A percentile compares a stretch with the other conserved stretches of the same genome.
These are phyloP conservation scores for Rhodomyrtus psidioides DNA, from an alignment of 441 rosid genomes.

Conservation along the genomic window DNA sequence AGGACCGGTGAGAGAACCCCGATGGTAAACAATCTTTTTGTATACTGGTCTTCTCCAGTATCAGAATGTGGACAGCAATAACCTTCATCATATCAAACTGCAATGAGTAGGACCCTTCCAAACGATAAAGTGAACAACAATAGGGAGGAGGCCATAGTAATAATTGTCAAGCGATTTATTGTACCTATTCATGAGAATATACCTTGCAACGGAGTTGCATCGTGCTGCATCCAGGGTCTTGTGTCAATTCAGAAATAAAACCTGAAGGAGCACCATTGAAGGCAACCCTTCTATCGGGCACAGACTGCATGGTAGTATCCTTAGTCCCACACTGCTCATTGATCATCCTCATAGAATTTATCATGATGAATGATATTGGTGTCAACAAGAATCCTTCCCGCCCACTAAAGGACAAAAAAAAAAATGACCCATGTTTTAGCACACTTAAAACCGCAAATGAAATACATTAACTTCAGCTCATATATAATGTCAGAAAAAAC, in stretches of 20 bases:
- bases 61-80: slow-evolving; percentile 40
- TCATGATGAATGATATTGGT: slow-evolving; percentile 47
- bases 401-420: slow-evolving; percentile 31
- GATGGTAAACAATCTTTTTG: slow-evolving; percentile 14
- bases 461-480: background rate
- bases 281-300: slow-evolving; percentile 8
- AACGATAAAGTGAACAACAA: background rate
- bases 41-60: slow-evolving; percentile 40
- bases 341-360: slow-evolving; percentile 34
- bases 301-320: slow-evolving; percentile 7
- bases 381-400: slow-evolving; percentile 41
- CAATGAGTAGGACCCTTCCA: background rate
- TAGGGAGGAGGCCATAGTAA: background rate
- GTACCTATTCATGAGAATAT: slow-evolving; percentile 11
- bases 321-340: slow-evolving; percentile 19
- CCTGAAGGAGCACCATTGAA: slow-evolving; percentile 26
- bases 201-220: slow-evolving; percentile 58
- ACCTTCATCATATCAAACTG: slow-evolving; percentile 28
- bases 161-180: background rate
- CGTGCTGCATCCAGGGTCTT: slow-evolving; percentile 18
- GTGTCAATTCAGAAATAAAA: slow-evolving; percentile 33
- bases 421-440: background rate
- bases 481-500: background rate
- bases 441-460: background rate
- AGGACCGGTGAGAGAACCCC: slow-evolving; percentile 13